Conservation (phyloP, 176 grass and related monocot species). For the Musa troglodytarum region DNA sequence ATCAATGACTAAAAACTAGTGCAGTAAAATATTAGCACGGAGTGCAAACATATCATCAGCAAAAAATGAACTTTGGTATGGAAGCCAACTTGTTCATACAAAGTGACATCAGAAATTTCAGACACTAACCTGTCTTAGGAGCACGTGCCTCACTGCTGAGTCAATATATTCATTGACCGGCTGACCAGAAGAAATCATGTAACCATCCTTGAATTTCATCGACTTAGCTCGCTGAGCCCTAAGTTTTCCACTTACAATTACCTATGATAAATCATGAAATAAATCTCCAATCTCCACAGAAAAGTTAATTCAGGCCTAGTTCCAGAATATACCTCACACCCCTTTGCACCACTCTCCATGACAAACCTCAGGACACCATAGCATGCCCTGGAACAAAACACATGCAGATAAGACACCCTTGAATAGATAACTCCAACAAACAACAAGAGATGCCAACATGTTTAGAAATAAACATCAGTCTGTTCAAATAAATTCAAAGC, state of each 20-base stretch:
- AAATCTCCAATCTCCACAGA: not conserved
- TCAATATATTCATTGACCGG: conserved; percentile 3
- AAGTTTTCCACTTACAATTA: conserved; percentile 5
- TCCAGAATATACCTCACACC: not conserved
- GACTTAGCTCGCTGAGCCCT: not conserved
- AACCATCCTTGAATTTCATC: conserved; percentile 2
- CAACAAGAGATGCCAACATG: no score
- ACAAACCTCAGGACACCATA: conserved; percentile 7
- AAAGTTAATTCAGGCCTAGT: not conserved
- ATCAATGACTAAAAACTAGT: no score
- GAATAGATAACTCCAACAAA: no score
- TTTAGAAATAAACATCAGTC: no score
- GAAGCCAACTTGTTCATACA: no score
- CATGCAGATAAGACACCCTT: not conserved
- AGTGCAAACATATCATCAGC: not conserved
- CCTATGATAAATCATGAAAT: not conserved
- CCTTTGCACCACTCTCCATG: conserved; percentile 3
- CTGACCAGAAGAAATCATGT: conserved; percentile 5
- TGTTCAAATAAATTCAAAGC: no score
- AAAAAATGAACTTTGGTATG: not conserved
- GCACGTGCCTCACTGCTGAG: not conserved
- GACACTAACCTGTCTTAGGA: not conserved
- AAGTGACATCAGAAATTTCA: no score
- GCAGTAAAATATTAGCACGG: no score
- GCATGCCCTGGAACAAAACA: not conserved